A percentile compares a stretch with the other conserved stretches of the same genome.
These are phyloP conservation scores for Hyaloscypha variabilis DNA, from an alignment of 495 filamentous ascomycete species.

Conservation along the genomic window DNA sequence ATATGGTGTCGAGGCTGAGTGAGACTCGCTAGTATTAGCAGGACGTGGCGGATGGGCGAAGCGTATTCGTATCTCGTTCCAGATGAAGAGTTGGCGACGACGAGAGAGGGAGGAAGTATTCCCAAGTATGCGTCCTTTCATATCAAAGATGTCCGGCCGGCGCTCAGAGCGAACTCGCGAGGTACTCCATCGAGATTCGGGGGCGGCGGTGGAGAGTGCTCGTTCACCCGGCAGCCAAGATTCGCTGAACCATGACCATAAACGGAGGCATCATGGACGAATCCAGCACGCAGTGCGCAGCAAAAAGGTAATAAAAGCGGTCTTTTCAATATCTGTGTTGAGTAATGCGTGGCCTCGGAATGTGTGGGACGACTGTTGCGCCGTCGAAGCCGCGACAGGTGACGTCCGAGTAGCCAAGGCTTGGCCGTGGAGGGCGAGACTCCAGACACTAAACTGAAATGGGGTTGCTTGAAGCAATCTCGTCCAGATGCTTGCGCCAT, in stretches of 20 bases:
- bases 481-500: not conserved
- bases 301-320: not conserved
- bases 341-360: not conserved
- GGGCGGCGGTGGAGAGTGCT: not conserved
- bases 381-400: not conserved
- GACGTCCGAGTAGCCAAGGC: not conserved
- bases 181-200: not conserved
- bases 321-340: not conserved
- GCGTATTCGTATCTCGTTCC: not conserved
- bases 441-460: not conserved
- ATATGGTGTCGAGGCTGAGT: not conserved
- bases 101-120: not conserved
- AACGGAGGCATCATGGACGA: not conserved
- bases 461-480: not conserved
- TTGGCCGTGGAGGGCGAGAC: not conserved
- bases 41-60: not conserved
- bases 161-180: not conserved
- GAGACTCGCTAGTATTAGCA: not conserved
- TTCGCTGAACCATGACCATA: not conserved
- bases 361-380: not conserved
- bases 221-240: not conserved
- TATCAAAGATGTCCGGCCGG: not conserved
- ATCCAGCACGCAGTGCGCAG: not conserved
- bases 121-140: not conserved
- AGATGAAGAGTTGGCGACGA: not conserved